Base-by-base conservation (phyloP, 257 asterid genomes). In the Salvia splendens region DNA sequence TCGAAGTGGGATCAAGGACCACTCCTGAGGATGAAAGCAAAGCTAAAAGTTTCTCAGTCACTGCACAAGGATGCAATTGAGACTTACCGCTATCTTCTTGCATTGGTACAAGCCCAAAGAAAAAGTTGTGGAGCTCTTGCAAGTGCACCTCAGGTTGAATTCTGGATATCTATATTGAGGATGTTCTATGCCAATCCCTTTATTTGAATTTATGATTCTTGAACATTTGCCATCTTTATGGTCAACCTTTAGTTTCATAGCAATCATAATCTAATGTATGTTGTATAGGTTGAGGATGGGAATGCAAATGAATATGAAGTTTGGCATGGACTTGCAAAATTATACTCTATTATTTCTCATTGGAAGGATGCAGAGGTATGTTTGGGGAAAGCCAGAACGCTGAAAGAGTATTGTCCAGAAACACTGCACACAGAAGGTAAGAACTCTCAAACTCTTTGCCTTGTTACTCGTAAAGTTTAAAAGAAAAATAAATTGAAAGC, bases 1-100 rank as follows among this genome's bases (percentile, higher is more conserved):
- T 79, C 89, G 11, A 88, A 83, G 71, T 94, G 99, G 99, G 96
- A 94, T 69, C 99, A 94, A 79, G 98, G 95, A 45, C 89, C 96
- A 38, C 82, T 94, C 54, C 95, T 94, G 42, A 78, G 95, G 77
- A 80, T 83, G 88, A 94, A 91, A 68, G 99, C 97, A 55, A 87
- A 87, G 80, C 86, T 94, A 63, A 92, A 91, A 79, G 73, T 78
- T 72, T 81, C 96, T 41, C 96, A 81, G 83, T 88, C 95, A 3
- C 79, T 42, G 35, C 92, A 85, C 77, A 82, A 78, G 52, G 95
- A 91, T 63, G 95, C 99, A 5, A 78, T 94, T 61, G 95, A 94
- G 79, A 89, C 96, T 75, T 94, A 83, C 35, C 89, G 96, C 5
- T 67, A 80, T 77, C 96, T 94, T 76, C 97, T 94, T 74, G 96